Percentiles rank a stretch among this genome's conserved stretches.
Evolutionary conservation across 1,284 basidiomycete genomes (phyloP).

Genomic region (Cryptococcus jaspeensis): DNA sequence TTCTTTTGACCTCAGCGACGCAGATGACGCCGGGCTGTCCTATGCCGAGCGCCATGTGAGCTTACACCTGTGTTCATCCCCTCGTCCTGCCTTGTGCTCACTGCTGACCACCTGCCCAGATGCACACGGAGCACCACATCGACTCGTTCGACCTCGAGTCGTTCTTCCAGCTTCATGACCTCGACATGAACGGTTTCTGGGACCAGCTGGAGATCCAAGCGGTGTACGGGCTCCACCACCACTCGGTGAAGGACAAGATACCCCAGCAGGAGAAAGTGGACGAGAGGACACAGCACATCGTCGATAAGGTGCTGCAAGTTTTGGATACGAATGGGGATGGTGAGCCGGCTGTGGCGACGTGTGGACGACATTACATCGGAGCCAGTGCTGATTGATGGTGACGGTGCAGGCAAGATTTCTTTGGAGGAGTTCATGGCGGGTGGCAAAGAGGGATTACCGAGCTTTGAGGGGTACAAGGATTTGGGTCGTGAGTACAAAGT

Average conservation of each 20-base stretch:
- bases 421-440: conserved; percentile 76
- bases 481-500: conserved; percentile 70
- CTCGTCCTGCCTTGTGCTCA: not conserved
- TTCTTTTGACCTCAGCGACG: conserved; percentile 34
- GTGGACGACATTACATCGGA: not conserved
- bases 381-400: not conserved
- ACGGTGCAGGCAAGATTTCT: conserved; percentile 60
- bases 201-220: conserved; percentile 81
- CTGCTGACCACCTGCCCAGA: conserved; percentile 23
- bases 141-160: conserved; percentile 49
- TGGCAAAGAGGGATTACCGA: conserved; percentile 73
- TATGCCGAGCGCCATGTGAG: conserved; percentile 61
- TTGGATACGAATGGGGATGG: conserved; percentile 79
- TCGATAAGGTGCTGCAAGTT: conserved; percentile 67
- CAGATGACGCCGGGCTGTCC: conserved; percentile 32
- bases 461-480: conserved; percentile 83
- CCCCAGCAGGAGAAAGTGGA: conserved; percentile 77
- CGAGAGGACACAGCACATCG: conserved; percentile 79
- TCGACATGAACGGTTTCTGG: conserved; percentile 75
- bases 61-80: conserved; percentile 7
- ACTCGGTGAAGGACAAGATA: conserved; percentile 83
- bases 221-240: conserved; percentile 92
- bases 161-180: conserved; percentile 70
- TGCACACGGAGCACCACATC: conserved; percentile 52
- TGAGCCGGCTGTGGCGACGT: conserved; percentile 14